phyloP scores from a whole-genome alignment of 2,329 filamentous ascomycete species.

The Aspergillus sp. region DNA sequence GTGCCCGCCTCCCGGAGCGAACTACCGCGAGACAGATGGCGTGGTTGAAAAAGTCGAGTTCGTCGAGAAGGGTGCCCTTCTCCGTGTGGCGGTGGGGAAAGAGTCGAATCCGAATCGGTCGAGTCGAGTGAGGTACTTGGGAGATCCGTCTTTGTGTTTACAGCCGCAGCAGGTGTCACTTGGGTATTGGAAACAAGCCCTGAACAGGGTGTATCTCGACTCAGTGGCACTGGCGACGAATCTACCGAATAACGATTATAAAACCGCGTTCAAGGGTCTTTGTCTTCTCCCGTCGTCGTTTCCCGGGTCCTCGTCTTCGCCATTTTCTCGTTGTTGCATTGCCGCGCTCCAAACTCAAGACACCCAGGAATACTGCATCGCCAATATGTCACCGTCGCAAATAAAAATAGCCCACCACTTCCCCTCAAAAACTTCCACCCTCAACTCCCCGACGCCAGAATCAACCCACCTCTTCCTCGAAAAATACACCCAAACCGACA shows the following conservation, averaged over 20 bases:
- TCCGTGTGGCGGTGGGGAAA: slow-evolving; percentile 11
- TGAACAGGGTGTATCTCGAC: slow-evolving; percentile 14
- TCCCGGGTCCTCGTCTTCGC: not conserved
- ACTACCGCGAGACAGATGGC: slow-evolving; percentile 14
- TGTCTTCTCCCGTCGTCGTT: slow-evolving; percentile 7
- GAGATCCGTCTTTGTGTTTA: slow-evolving; percentile 3
- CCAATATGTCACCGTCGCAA: slow-evolving; percentile 3
- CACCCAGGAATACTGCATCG: slow-evolving; percentile 12
- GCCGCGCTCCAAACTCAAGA: slow-evolving; percentile 9
- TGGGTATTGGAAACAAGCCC: slow-evolving; percentile 12
- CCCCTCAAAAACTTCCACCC: not conserved
- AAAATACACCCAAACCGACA: not conserved
- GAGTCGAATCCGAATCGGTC: slow-evolving; percentile 11
- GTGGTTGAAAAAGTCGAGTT: slow-evolving; percentile 14
- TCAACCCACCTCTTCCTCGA: not conserved
- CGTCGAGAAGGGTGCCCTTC: slow-evolving; percentile 12
- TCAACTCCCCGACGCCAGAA: not conserved
- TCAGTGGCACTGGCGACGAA: slow-evolving; percentile 11
- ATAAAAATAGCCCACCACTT: not conserved
- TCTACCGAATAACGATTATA: slow-evolving; percentile 5
- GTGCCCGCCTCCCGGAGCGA: not conserved
- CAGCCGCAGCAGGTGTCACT: not conserved
- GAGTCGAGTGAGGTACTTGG: slow-evolving; percentile 15
- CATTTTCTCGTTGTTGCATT: slow-evolving; percentile 5
- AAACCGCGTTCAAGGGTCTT: slow-evolving; percentile 9